Percentiles rank a stretch among this genome's conserved stretches.
phyloP scores from a whole-genome alignment of 805 yeast species.

The Metschnikowia colocasiae region DNA sequence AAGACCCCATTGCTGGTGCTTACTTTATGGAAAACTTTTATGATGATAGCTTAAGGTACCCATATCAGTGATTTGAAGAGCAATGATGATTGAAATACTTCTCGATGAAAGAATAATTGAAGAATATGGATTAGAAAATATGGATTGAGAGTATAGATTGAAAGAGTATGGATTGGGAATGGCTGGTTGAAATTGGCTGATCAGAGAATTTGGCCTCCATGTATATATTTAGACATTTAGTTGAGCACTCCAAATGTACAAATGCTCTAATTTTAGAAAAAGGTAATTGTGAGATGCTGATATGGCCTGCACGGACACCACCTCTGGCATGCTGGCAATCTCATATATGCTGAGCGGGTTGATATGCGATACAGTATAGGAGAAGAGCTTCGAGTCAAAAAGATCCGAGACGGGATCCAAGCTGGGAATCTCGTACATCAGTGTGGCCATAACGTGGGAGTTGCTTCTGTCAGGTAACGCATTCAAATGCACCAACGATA shows the following conservation, averaged over 20 bases:
- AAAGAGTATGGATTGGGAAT: too few relatives aligned
- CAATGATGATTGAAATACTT: too few relatives aligned
- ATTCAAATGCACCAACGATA: slow-evolving; percentile 16
- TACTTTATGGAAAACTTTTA: slow-evolving; percentile 12
- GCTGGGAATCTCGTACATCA: slow-evolving; percentile 9
- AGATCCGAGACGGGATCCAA: background rate
- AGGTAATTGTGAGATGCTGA: background rate
- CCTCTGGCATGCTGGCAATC: slow-evolving; percentile 3
- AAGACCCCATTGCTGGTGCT: slow-evolving; percentile 7
- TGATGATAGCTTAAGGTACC: slow-evolving; percentile 3
- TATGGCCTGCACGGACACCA: slow-evolving; percentile 11
- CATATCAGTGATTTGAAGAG: background rate
- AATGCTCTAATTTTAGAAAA: background rate
- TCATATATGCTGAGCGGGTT: slow-evolving; percentile 7
- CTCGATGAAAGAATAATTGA: too few relatives aligned
- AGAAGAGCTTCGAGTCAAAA: background rate
- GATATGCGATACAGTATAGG: slow-evolving; percentile 1
- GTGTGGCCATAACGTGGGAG: slow-evolving; percentile 13
- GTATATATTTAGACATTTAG: background rate
- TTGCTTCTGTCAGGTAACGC: slow-evolving; percentile 10
- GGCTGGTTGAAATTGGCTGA: too few relatives aligned
- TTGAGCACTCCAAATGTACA: slow-evolving; percentile 3
- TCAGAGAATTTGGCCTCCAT: too few relatives aligned
- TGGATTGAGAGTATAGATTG: too few relatives aligned
- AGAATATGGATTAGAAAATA: too few relatives aligned